Conservation (phyloP, 768 basidiomycete species). For the Inosperma sp. region DNA sequence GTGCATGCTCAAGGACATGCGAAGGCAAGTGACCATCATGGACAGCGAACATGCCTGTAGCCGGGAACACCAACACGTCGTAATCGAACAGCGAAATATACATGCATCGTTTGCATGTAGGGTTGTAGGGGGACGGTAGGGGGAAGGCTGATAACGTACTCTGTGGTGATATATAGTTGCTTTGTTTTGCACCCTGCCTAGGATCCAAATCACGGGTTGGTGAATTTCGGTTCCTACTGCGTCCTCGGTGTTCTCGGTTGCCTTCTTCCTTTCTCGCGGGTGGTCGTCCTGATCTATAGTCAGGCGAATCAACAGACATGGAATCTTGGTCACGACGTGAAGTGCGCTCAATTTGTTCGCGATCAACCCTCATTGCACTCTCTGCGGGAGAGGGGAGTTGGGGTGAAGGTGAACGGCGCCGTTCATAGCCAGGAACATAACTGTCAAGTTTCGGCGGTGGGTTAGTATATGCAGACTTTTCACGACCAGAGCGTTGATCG, state of each 20-base stretch:
- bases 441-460: conserved; percentile 26
- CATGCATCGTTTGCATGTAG: conserved; percentile 14
- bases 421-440: conserved; percentile 19
- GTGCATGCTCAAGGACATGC: conserved; percentile 26
- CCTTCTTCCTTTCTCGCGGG: conserved; percentile 25
- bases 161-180: conserved; percentile 38
- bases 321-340: conserved; percentile 5
- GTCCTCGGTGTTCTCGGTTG: conserved; percentile 21
- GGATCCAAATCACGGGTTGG: conserved; percentile 23
- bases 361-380: neutral
- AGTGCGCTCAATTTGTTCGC: neutral
- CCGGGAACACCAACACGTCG: conserved; percentile 2
- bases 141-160: conserved; percentile 64
- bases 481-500: conserved; percentile 26
- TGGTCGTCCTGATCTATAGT: conserved; percentile 8
- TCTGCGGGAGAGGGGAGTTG: conserved; percentile 8
- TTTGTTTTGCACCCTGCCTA: conserved; percentile 26
- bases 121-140: conserved; percentile 35
- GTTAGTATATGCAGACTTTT: conserved; percentile 29
- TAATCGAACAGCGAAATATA: conserved; percentile 4
- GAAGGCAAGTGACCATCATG: conserved; percentile 18
- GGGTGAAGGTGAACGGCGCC: conserved; percentile 24
- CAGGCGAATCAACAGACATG: conserved; percentile 13
- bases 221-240: conserved; percentile 28
- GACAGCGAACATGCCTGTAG: conserved; percentile 13